Evolutionary conservation across 2,329 filamentous ascomycete species (phyloP).

Genomic region (Penicillium sp.): DNA sequence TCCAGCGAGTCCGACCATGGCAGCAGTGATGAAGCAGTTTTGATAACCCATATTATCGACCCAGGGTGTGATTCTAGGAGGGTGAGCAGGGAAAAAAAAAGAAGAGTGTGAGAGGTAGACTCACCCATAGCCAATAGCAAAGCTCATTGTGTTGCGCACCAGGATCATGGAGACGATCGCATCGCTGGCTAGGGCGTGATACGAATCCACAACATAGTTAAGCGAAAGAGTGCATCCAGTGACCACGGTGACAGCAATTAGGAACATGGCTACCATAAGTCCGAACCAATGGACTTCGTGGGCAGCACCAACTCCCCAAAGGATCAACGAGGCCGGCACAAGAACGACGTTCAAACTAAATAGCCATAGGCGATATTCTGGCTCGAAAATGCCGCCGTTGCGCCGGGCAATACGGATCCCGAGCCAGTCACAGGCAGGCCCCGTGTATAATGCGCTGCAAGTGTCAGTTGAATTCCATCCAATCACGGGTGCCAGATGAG

Average conservation of each 20-base stretch:
- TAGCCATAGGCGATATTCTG: conserved; percentile 40
- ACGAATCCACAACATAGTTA: conserved; percentile 40
- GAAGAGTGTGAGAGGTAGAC: not conserved
- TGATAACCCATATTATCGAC: conserved; percentile 40
- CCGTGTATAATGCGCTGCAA: conserved; percentile 19
- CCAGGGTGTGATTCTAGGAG: conserved; percentile 44
- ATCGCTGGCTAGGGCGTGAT: conserved; percentile 37
- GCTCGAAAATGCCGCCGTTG: conserved; percentile 38
- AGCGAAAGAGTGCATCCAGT: conserved; percentile 35
- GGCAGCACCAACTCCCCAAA: conserved; percentile 41
- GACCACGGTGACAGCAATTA: conserved; percentile 37
- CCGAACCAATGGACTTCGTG: conserved; percentile 30
- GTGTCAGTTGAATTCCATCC: conserved; percentile 32
- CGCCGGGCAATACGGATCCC: conserved; percentile 23
- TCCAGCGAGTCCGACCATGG: conserved; percentile 33
- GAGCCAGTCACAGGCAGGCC: conserved; percentile 30
- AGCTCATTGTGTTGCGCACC: conserved; percentile 47
- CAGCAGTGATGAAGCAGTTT: conserved; percentile 42
- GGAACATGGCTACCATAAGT: conserved; percentile 40
- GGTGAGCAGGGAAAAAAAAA: not conserved
- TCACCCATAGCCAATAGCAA: conserved; percentile 42
- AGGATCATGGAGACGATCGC: conserved; percentile 42
- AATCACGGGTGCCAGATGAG: not conserved
- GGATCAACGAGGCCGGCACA: conserved; percentile 31
- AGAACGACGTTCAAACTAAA: conserved; percentile 32